Evolutionary conservation across 2,329 filamentous ascomycete genomes (phyloP).

Genomic region (Calonectria pauciramosa): DNA sequence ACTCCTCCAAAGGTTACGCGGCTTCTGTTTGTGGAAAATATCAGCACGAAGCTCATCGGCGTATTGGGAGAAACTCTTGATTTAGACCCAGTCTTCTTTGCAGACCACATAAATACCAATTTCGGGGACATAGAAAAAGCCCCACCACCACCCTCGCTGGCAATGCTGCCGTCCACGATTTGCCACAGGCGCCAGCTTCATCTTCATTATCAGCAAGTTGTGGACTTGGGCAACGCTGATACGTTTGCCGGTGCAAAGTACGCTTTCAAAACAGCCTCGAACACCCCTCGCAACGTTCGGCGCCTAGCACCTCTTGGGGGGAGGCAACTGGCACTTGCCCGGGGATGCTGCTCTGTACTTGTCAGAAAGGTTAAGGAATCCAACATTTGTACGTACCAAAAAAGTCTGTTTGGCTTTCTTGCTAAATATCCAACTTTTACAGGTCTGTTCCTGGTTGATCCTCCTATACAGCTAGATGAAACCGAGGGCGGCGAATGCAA

Average conservation of each 20-base stretch:
- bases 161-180: conserved; percentile 29
- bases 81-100: conserved; percentile 39
- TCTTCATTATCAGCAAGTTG: conserved; percentile 35
- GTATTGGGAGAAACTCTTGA: conserved; percentile 29
- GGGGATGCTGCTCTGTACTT: conserved; percentile 18
- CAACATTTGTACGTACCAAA: not conserved
- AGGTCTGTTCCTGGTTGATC: conserved; percentile 20
- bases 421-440: not conserved
- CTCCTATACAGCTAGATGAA: not conserved
- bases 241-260: not conserved
- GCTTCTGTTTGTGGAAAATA: conserved; percentile 33
- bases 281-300: conserved; percentile 16
- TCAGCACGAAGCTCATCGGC: conserved; percentile 24
- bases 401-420: not conserved
- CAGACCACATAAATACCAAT: conserved; percentile 31
- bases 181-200: conserved; percentile 29
- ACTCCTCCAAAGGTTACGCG: not conserved
- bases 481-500: not conserved
- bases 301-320: not conserved
- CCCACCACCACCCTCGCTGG: conserved; percentile 33
- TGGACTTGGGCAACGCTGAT: conserved; percentile 28
- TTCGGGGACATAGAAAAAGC: conserved; percentile 34
- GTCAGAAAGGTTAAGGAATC: not conserved
- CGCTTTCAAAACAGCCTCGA: conserved; percentile 12
- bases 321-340: conserved; percentile 14